Evolutionary conservation across 1,139 yeast species (phyloP).

Genomic region (Debaryomyces sp.): DNA sequence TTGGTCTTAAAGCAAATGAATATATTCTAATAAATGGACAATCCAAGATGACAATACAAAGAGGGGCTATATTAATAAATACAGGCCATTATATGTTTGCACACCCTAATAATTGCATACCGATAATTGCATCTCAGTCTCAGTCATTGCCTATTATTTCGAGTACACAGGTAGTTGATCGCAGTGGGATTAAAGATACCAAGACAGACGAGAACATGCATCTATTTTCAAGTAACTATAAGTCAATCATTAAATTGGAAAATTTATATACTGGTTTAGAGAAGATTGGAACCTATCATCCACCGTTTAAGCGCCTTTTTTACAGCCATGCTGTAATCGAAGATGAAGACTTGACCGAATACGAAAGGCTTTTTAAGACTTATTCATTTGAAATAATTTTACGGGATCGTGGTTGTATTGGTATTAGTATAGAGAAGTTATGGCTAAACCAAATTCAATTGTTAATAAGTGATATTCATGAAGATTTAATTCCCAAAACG

Average conservation of each 20-base stretch:
- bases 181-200: slow-evolving; percentile 26
- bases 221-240: slow-evolving; percentile 37
- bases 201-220: slow-evolving; percentile 31
- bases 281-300: slow-evolving; percentile 47
- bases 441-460: slow-evolving; percentile 23
- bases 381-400: slow-evolving; percentile 43
- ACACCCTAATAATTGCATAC: slow-evolving; percentile 20
- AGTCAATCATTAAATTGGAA: slow-evolving; percentile 46
- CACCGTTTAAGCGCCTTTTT: slow-evolving; percentile 51
- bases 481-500: slow-evolving; percentile 17
- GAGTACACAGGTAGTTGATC: slow-evolving; percentile 44
- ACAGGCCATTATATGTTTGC: slow-evolving; percentile 49
- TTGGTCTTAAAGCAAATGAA: slow-evolving; percentile 53
- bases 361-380: slow-evolving; percentile 16
- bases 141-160: slow-evolving; percentile 60
- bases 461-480: slow-evolving; percentile 4
- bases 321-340: slow-evolving; percentile 18
- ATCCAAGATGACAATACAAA: slow-evolving; percentile 50
- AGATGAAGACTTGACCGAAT: slow-evolving; percentile 11
- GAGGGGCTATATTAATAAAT: slow-evolving; percentile 65
- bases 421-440: slow-evolving; percentile 22
- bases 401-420: slow-evolving; percentile 29
- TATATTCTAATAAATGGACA: slow-evolving; percentile 61
- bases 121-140: slow-evolving; percentile 54
- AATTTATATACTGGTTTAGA: slow-evolving; percentile 48